A percentile compares a stretch with the other conserved stretches of the same genome.
phyloP scores from a whole-genome alignment of 1,284 basidiomycete genomes.

The Cerioporus squamosus region DNA sequence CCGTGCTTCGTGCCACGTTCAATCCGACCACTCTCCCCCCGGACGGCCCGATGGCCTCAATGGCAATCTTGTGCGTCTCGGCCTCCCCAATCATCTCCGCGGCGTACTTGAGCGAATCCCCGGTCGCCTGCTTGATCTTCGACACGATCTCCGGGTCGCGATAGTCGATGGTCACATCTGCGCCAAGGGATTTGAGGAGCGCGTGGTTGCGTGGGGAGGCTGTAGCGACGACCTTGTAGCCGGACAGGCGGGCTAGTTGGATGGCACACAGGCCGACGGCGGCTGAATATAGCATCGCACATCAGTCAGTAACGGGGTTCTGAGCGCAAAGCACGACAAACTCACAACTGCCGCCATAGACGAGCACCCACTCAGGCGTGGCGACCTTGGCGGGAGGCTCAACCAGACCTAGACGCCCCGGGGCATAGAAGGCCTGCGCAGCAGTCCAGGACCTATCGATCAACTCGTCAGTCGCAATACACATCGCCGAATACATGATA shows the following conservation, averaged over 20 bases:
- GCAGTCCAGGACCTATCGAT: conserved; percentile 37
- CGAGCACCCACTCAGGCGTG: conserved; percentile 29
- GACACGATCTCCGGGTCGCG: conserved; percentile 24
- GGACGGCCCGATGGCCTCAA: conserved; percentile 21
- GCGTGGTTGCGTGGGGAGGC: conserved; percentile 44
- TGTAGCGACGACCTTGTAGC: conserved; percentile 45
- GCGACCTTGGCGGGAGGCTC: conserved; percentile 26
- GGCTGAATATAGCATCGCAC: conserved; percentile 7
- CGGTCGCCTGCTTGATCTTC: conserved; percentile 30
- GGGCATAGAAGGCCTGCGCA: conserved; percentile 38
- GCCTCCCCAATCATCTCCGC: conserved; percentile 26
- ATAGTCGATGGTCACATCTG: conserved; percentile 43
- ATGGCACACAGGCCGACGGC: conserved; percentile 47
- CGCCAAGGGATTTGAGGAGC: conserved; percentile 45
- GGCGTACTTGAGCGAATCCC: conserved; percentile 23
- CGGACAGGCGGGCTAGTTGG: conserved; percentile 45
- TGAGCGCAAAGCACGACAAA: background rate
- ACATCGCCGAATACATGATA: too few species aligned
- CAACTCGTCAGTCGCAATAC: background rate
- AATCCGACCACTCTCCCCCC: conserved; percentile 27
- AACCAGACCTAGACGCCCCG: conserved; percentile 25
- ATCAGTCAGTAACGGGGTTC: too few species aligned
- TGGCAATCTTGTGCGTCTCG: conserved; percentile 23
- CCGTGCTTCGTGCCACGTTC: conserved; percentile 8
- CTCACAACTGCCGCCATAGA: conserved; percentile 37